These are phyloP conservation scores for Chaetomium tenue DNA, from an alignment of 495 filamentous ascomycete species.

Conservation along the genomic window DNA sequence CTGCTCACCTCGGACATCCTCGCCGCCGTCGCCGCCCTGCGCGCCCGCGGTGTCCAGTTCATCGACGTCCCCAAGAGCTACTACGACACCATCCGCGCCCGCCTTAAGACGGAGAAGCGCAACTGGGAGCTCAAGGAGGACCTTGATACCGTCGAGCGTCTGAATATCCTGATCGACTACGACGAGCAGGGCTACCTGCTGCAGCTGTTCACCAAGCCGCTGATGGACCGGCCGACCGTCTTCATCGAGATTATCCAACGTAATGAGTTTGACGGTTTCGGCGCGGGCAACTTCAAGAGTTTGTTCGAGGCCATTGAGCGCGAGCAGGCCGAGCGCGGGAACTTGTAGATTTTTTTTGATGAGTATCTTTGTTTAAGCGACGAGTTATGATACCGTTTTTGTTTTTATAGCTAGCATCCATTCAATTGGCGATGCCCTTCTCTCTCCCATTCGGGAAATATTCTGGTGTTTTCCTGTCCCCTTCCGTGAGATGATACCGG, in stretches of 20 bases:
- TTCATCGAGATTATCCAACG: slow-evolving; percentile 94
- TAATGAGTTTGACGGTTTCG: slow-evolving; percentile 82
- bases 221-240: slow-evolving; percentile 90
- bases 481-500: background rate
- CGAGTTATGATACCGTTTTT: slow-evolving; percentile 5
- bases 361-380: background rate
- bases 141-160: slow-evolving; percentile 64
- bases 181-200: slow-evolving; percentile 84
- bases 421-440: background rate
- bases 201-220: slow-evolving; percentile 84
- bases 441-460: background rate
- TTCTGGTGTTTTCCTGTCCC: background rate
- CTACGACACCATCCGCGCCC: slow-evolving; percentile 69
- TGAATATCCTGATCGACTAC: slow-evolving; percentile 89
- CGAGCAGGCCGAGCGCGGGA: slow-evolving; percentile 80
- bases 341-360: slow-evolving; percentile 52
- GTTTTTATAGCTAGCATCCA: background rate
- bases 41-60: slow-evolving; percentile 80
- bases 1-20: slow-evolving; percentile 79
- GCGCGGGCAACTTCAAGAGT: slow-evolving; percentile 92
- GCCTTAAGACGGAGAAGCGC: slow-evolving; percentile 57
- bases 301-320: slow-evolving; percentile 90
- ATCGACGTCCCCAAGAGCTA: slow-evolving; percentile 81
- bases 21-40: slow-evolving; percentile 66
- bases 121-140: slow-evolving; percentile 65